A percentile compares a stretch with the other conserved stretches of the same genome.
phyloP scores from a whole-genome alignment of 257 asterid species.

The Solanum arcanum region DNA sequence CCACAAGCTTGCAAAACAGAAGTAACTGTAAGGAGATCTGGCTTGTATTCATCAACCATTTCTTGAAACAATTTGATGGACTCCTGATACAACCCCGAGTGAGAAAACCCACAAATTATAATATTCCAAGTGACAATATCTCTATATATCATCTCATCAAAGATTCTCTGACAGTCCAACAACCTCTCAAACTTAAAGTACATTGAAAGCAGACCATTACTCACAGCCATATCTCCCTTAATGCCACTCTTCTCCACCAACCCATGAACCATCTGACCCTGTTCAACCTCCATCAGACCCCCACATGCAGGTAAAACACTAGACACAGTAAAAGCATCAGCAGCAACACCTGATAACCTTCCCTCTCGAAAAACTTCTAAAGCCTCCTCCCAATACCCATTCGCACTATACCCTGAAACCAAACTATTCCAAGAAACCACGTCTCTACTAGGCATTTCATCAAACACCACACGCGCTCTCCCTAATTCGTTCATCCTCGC shows the following conservation, averaged over 20 bases:
- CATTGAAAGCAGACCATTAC: constrained; percentile 57
- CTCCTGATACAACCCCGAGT: constrained; percentile 39
- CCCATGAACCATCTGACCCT: constrained; percentile 54
- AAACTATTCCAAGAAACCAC: constrained; percentile 80
- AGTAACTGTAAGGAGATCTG: constrained; percentile 58
- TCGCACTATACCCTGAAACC: constrained; percentile 63
- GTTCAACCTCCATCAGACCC: constrained; percentile 39
- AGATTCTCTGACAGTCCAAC: constrained; percentile 30
- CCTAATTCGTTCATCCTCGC: constrained; percentile 33
- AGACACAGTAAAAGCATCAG: constrained; percentile 46
- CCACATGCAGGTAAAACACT: constrained; percentile 54
- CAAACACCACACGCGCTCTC: constrained; percentile 51
- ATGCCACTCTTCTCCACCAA: constrained; percentile 56
- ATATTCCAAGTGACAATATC: constrained; percentile 72
- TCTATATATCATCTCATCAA: constrained; percentile 47
- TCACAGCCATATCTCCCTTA: constrained; percentile 28
- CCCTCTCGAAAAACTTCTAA: constrained; percentile 27
- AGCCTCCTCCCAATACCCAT: constrained; percentile 53
- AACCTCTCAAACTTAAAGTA: constrained; percentile 52
- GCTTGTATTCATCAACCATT: constrained; percentile 38
- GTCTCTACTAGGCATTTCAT: constrained; percentile 51
- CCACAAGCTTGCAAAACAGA: constrained; percentile 68
- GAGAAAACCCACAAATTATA: constrained; percentile 50
- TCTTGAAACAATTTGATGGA: constrained; percentile 37
- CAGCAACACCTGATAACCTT: constrained; percentile 29